Base-by-base conservation (phyloP, 768 basidiomycete species). In the Boletus reticulatus region DNA sequence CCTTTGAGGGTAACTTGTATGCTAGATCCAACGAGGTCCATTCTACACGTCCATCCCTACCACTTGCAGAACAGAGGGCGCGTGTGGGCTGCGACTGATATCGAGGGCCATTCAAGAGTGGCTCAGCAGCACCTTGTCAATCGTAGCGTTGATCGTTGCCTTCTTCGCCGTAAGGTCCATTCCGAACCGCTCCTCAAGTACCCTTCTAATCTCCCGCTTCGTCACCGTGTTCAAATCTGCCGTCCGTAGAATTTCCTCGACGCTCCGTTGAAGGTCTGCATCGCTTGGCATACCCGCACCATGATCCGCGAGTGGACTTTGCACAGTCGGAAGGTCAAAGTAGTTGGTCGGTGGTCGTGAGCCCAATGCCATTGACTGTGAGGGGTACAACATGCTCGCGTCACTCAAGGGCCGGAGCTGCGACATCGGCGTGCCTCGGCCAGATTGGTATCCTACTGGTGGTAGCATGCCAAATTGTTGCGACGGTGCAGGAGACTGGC, bases 141-240 rank as follows among this genome's bases (percentile, higher is more conserved):
- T 92, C 14, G 84, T 80, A 46, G 83, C 78, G 60, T 94, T 94
- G 71, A 94, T 91, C 27, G 78, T 77, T 27, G 76, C 75, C 72
- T 94, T 92, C 53, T 87, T 81, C 22, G 83, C 61, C 13, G 83
- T 81, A 55, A 98, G 73, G 68, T 90, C 89, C 75, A 86, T 83
- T 34, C 87, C 88, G 67, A 88, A 97, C 57, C 80, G 80, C 56
- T 84, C 84, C 72, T 98, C 95, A 36, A 99, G 76, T 65, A 85
- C 83, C 53, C 85, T 79, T 38, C 96, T 82, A 48, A 99, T 87
- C 62, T 88, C 90, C 62, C 95, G 85, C 77, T 98, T 98, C 49
- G 96, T 98, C 55, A 97, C 80, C 12, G 84, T 84, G 67, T 94
- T 92, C 48, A 99, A 78, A 73, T 98, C 93, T 1, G 93, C 92